These are phyloP conservation scores for Septoria petroselini DNA, from an alignment of 2,329 filamentous ascomycete genomes.

Conservation along the genomic window DNA sequence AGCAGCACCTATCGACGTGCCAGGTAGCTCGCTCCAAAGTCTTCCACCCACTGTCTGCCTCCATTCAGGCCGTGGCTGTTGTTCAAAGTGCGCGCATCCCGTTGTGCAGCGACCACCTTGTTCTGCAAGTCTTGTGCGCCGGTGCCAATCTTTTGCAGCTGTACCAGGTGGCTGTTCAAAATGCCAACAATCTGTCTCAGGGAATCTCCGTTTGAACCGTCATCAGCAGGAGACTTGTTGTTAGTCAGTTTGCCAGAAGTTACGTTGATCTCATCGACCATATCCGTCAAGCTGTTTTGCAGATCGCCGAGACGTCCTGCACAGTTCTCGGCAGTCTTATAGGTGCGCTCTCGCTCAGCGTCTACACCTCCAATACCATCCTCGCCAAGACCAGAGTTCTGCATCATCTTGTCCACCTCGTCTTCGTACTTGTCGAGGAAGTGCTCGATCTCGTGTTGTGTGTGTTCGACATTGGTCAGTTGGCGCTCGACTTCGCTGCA, in stretches of 20 bases:
- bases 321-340: conserved; percentile 91
- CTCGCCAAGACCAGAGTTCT: conserved; percentile 60
- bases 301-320: conserved; percentile 89
- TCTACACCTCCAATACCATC: conserved; percentile 73
- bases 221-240: conserved; percentile 78
- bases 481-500: conserved; percentile 93
- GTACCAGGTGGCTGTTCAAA: conserved; percentile 85
- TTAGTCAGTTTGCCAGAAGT: conserved; percentile 74
- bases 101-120: conserved; percentile 80
- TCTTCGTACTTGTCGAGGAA: conserved; percentile 90
- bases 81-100: conserved; percentile 62
- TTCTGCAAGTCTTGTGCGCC: conserved; percentile 76
- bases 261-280: conserved; percentile 97
- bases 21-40: conserved; percentile 13
- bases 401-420: conserved; percentile 86
- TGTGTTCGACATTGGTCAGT: conserved; percentile 80
- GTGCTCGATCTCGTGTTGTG: conserved; percentile 83
- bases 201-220: conserved; percentile 47
- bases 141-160: conserved; percentile 89
- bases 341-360: conserved; percentile 89
- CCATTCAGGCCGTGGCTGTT: conserved; percentile 42
- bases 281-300: conserved; percentile 85
- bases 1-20: conserved; percentile 7
- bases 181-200: conserved; percentile 93
- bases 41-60: conserved; percentile 46